Base-by-base conservation (phyloP, 208 protist species). In the Angomonas desouzai region DNA sequence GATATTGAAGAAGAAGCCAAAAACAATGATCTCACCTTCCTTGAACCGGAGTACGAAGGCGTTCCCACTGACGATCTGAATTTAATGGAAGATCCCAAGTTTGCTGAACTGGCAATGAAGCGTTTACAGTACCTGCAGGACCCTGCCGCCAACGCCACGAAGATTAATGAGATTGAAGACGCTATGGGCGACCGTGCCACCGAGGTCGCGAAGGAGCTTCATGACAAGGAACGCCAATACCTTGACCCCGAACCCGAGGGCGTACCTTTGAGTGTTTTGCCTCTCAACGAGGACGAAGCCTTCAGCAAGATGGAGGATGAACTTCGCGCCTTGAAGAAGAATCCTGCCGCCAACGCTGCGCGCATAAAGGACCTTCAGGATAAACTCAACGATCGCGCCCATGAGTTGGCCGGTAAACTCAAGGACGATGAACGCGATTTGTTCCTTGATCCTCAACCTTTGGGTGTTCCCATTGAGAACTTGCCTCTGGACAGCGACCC, bases 371-470 rank as follows among this genome's bases (percentile, higher is more conserved):
- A 72, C 22, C 79, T 87, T 66, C 55, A 82, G n/a, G 73, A 76
- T 38, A 48, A 61, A 45, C 56, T 89, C 11, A 74, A 83, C 69
- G 81, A 79, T 48, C 84, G 82, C 25, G 70, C 80, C 18, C 74
- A 87, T 62, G 83, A 87, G 61, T 62, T 91, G 48, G 87, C 87
- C 0, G 64, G 18, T 34, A 67, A 83, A 61, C 69, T 89, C 33
- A 88, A 91, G 73, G 48, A 76, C 18, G 65, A 75, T 33, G 87
- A 93, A 64, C 87, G 83, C n/a, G 73, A 82, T 20, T 65, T 86
- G 10, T 89, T 89, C 64, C 70, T 92, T 29, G 68, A 83, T 51
- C 79, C 79, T 6, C 58, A 77, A 64, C 72, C 68, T 0, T 55
- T 71, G 16, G 85, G 85, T 57, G 65, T 92, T 6, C 77, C 77